phyloP scores from a whole-genome alignment of 2,329 filamentous ascomycete species.

The Capronia epimyces region DNA sequence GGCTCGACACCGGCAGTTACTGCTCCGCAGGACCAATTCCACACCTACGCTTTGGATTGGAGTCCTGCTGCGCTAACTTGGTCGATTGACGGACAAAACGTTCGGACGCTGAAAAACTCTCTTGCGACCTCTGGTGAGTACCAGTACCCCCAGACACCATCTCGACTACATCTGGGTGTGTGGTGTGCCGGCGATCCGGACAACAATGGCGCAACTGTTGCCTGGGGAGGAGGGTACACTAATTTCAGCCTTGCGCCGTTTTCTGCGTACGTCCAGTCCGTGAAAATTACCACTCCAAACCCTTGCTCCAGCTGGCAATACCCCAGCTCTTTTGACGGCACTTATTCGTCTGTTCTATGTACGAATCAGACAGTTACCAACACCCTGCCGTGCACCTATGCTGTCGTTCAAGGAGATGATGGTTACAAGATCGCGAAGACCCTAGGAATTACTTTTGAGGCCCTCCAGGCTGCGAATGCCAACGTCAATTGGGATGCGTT shows the following conservation, averaged over 20 bases:
- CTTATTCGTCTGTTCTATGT: conserved; percentile 70
- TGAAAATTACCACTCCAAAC: conserved; percentile 70
- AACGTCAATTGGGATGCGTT: conserved; percentile 25
- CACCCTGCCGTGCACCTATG: conserved; percentile 23
- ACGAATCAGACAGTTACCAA: conserved; percentile 24
- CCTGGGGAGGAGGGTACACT: conserved; percentile 71
- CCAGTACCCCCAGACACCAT: conserved; percentile 83
- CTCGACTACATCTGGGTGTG: conserved; percentile 85
- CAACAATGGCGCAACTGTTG: conserved; percentile 75
- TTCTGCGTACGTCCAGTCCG: conserved; percentile 65
- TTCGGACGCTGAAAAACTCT: conserved; percentile 70
- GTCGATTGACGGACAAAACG: conserved; percentile 73
- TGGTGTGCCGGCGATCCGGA: conserved; percentile 82
- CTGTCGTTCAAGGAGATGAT: conserved; percentile 24
- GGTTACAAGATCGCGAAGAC: conserved; percentile 24
- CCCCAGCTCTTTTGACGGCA: conserved; percentile 63
- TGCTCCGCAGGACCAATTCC: conserved; percentile 71
- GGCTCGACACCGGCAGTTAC: conserved; percentile 67
- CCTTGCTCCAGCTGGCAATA: conserved; percentile 82
- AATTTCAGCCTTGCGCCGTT: conserved; percentile 62
- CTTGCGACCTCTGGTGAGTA: conserved; percentile 50
- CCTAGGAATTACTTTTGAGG: conserved; percentile 20
- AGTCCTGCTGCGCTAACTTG: conserved; percentile 77
- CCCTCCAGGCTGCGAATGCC: conserved; percentile 20
- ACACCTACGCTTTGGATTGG: conserved; percentile 93